These are phyloP conservation scores for Diaporthe amygdali DNA, from an alignment of 2,329 filamentous ascomycete genomes.

Conservation along the genomic window DNA sequence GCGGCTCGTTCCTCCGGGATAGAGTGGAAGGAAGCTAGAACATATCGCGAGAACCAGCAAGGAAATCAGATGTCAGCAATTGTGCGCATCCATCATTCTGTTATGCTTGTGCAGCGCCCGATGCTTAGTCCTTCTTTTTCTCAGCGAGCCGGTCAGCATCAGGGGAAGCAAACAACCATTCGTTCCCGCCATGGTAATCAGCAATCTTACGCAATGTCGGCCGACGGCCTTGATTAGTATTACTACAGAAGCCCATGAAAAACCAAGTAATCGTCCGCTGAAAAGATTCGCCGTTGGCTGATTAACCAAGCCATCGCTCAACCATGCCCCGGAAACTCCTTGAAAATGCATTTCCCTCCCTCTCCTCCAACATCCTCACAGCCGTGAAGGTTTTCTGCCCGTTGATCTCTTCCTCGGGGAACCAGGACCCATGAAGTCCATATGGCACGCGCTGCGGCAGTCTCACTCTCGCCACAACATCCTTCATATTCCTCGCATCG, in stretches of 20 bases:
- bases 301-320: slow-evolving; percentile 18
- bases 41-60: too few species aligned
- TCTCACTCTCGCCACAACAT: slow-evolving; percentile 61
- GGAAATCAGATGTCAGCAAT: too few species aligned
- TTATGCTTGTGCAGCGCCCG: too few species aligned
- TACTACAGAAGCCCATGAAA: not conserved
- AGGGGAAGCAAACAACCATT: too few species aligned
- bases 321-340: slow-evolving; percentile 8
- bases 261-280: too few species aligned
- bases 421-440: slow-evolving; percentile 70
- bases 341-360: not conserved
- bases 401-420: slow-evolving; percentile 56
- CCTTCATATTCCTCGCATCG: slow-evolving; percentile 65
- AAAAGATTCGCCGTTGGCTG: not conserved
- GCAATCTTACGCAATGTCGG: not conserved
- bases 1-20: too few species aligned
- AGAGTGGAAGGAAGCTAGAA: too few species aligned
- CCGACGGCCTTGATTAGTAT: not conserved
- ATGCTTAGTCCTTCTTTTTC: too few species aligned
- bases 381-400: slow-evolving; percentile 44
- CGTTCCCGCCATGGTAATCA: too few species aligned
- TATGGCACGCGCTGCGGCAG: slow-evolving; percentile 74
- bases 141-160: too few species aligned
- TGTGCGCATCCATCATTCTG: too few species aligned
- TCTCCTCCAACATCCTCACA: slow-evolving; percentile 1